These are phyloP conservation scores for Trichoderma asperelloides DNA, from an alignment of 495 filamentous ascomycete species.

Conservation along the genomic window DNA sequence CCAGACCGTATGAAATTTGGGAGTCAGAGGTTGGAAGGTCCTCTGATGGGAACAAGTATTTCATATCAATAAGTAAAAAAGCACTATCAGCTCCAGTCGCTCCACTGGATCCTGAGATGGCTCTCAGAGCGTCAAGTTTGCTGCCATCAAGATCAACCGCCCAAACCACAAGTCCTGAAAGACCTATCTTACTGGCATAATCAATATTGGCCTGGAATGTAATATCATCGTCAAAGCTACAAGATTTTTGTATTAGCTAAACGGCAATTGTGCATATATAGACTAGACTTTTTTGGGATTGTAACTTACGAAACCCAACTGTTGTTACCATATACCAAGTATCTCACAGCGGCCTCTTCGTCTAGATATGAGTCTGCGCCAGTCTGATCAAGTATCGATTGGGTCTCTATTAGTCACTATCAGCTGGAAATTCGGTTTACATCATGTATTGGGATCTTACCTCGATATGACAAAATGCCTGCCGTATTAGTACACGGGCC, in stretches of 20 bases:
- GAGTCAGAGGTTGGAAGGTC: too few relatives aligned
- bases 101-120: background rate
- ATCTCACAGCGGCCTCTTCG: conserved; percentile 28
- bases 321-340: conserved; percentile 26
- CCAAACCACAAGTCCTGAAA: conserved; percentile 25
- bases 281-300: too few relatives aligned
- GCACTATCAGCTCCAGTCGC: too few relatives aligned
- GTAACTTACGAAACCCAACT: conserved; percentile 38
- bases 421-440: background rate
- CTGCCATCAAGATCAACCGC: conserved; percentile 22
- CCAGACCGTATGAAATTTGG: too few relatives aligned
- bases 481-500: conserved; percentile 26
- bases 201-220: conserved; percentile 35
- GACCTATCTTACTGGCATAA: conserved; percentile 23
- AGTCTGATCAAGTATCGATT: conserved; percentile 12
- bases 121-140: conserved; percentile 12
- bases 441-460: too few relatives aligned
- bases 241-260: too few relatives aligned
- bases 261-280: too few relatives aligned
- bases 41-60: too few relatives aligned
- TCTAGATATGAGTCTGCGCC: conserved; percentile 11
- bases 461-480: conserved; percentile 27
- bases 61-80: too few relatives aligned
- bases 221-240: conserved; percentile 23
- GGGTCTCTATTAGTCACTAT: conserved; percentile 30